These are phyloP conservation scores for Solanum neorickii DNA, from an alignment of 257 asterid species.

Conservation along the genomic window DNA sequence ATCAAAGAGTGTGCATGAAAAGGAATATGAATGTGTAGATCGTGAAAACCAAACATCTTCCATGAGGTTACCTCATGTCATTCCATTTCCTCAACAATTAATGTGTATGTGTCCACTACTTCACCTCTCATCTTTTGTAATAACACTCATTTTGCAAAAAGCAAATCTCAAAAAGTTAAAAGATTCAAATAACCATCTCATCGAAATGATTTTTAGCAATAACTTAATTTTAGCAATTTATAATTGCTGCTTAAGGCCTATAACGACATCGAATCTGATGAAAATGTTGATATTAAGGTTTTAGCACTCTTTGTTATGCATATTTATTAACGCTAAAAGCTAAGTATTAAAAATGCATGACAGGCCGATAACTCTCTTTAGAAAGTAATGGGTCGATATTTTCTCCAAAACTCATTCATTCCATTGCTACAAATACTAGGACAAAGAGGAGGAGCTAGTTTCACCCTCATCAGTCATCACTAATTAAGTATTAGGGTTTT, in stretches of 20 bases:
- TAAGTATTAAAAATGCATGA: not conserved
- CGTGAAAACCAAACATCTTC: not conserved
- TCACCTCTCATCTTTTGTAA: not conserved
- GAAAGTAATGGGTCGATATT: not conserved
- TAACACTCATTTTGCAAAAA: not conserved
- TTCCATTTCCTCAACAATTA: not conserved
- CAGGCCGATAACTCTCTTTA: not conserved
- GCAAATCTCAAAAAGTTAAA: not conserved
- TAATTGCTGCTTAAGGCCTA: not conserved
- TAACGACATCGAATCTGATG: not conserved
- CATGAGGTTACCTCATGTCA: conserved; percentile 8
- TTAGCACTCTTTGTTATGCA: not conserved
- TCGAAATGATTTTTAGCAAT: not conserved
- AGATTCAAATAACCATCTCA: not conserved
- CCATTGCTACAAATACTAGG: not conserved
- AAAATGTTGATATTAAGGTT: too few relatives aligned
- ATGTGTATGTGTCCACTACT: not conserved
- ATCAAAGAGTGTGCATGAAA: not conserved
- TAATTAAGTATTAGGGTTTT: not conserved
- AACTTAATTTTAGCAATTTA: too few relatives aligned
- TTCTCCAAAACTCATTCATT: not conserved
- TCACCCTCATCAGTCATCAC: not conserved
- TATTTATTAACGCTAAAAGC: not conserved
- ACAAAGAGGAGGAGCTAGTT: not conserved
- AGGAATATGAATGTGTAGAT: conserved; percentile 1